A percentile compares a stretch with the other conserved stretches of the same genome.
These are phyloP conservation scores for Boletus vermiculosoides DNA, from an alignment of 768 basidiomycete genomes.

Conservation along the genomic window DNA sequence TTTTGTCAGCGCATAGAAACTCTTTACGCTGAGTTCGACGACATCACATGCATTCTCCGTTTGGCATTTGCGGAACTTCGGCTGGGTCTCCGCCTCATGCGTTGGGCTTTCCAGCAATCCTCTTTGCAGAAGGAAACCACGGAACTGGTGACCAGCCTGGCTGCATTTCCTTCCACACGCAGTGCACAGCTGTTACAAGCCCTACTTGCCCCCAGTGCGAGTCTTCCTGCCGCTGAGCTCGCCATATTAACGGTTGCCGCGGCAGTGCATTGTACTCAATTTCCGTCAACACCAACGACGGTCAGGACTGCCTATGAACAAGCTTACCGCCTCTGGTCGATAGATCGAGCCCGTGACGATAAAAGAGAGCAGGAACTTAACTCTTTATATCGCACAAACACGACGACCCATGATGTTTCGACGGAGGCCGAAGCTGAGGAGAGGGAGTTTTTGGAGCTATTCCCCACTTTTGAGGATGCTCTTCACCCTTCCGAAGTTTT, in stretches of 20 bases:
- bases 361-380: slow-evolving; percentile 61
- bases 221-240: slow-evolving; percentile 28
- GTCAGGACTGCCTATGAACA: slow-evolving; percentile 64
- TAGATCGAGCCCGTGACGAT: slow-evolving; percentile 69
- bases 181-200: slow-evolving; percentile 40
- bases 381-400: slow-evolving; percentile 73
- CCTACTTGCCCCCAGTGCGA: slow-evolving; percentile 10
- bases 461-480: slow-evolving; percentile 78
- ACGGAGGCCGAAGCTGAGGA: slow-evolving; percentile 79
- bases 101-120: slow-evolving; percentile 25
- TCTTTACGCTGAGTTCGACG: slow-evolving; percentile 67
- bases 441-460: slow-evolving; percentile 77
- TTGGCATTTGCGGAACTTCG: slow-evolving; percentile 64
- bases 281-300: slow-evolving; percentile 1
- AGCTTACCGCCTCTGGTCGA: slow-evolving; percentile 76
- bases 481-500: slow-evolving; percentile 32
- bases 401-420: slow-evolving; percentile 48
- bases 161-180: slow-evolving; percentile 53
- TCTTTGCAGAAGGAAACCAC: slow-evolving; percentile 18
- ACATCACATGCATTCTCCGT: slow-evolving; percentile 67
- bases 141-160: slow-evolving; percentile 36
- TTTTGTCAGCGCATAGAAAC: slow-evolving; percentile 71
- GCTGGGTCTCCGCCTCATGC: slow-evolving; percentile 66
- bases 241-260: slow-evolving; percentile 48
- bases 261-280: slow-evolving; percentile 23